phyloP scores from a whole-genome alignment of 2,329 filamentous ascomycete species.

The Albophoma yamanashiensis region DNA sequence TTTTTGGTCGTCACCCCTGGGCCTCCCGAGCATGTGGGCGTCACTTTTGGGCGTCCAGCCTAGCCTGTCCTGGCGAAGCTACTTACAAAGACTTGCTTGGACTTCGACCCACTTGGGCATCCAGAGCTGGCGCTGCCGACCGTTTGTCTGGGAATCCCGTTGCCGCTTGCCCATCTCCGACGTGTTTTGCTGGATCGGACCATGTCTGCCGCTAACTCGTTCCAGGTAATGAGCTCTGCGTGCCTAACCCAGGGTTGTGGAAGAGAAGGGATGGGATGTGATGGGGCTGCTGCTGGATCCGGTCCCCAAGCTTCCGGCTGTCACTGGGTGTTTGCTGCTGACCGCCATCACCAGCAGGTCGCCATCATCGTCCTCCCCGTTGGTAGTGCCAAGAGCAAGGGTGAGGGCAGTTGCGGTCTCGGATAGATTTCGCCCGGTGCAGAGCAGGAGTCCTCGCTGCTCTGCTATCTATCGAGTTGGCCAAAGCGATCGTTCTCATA shows the following conservation, averaged over 20 bases:
- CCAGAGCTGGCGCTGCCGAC: slow-evolving; percentile 4
- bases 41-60: slow-evolving; percentile 1
- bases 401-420: not conserved
- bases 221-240: not conserved
- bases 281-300: not conserved
- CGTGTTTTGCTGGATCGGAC: slow-evolving; percentile 6
- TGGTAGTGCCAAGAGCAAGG: not conserved
- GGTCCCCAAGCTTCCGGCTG: not conserved
- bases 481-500: not conserved
- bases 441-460: not conserved
- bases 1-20: slow-evolving; percentile 2
- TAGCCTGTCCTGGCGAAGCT: slow-evolving; percentile 2
- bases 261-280: not conserved
- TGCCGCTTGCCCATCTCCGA: slow-evolving; percentile 6
- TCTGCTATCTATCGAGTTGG: not conserved
- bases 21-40: slow-evolving; percentile 2
- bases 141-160: slow-evolving; percentile 8
- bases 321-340: not conserved
- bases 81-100: slow-evolving; percentile 1
- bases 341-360: slow-evolving; percentile 1
- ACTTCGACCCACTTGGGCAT: slow-evolving; percentile 4
- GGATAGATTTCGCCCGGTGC: not conserved
- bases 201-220: slow-evolving; percentile 2
- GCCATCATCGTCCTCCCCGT: not conserved
- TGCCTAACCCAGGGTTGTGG: not conserved